These are phyloP conservation scores for Trametes cingulata DNA, from an alignment of 768 basidiomycete genomes.

Conservation along the genomic window DNA sequence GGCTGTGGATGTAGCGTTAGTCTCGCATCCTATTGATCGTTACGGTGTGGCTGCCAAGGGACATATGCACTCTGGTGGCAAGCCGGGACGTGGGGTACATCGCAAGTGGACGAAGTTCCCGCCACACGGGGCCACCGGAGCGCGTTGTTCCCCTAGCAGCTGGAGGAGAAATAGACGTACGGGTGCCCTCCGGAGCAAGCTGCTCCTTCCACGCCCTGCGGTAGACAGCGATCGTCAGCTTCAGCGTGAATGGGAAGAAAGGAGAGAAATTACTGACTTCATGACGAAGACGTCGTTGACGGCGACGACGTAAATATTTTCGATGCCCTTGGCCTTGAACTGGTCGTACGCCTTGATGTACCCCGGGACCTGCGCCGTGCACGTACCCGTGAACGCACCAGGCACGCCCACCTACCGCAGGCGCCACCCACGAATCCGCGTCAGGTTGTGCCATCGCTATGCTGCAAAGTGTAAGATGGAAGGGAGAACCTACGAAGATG, in stretches of 20 bases:
- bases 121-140: no score
- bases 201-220: conserved; percentile 67
- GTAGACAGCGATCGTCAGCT: not conserved
- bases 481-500: conserved; percentile 50
- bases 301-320: conserved; percentile 67
- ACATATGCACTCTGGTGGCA: no score
- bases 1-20: no score
- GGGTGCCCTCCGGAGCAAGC: conserved; percentile 55
- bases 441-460: not conserved
- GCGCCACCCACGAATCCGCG: no score
- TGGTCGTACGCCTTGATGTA: conserved; percentile 67
- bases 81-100: no score
- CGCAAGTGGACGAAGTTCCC: no score
- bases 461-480: not conserved
- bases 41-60: no score
- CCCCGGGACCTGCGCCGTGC: conserved; percentile 58
- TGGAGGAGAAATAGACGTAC: conserved; percentile 36
- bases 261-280: conserved; percentile 27
- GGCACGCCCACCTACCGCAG: conserved; percentile 66
- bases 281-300: conserved; percentile 83
- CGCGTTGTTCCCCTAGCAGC: no score
- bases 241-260: not conserved
- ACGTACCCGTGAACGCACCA: conserved; percentile 75
- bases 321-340: conserved; percentile 76
- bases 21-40: no score